Evolutionary conservation across 2,329 filamentous ascomycete genomes (phyloP), one percentile per base, ranked within the genome.

Genomic region (Berkeleyomyces basicola): DNA sequence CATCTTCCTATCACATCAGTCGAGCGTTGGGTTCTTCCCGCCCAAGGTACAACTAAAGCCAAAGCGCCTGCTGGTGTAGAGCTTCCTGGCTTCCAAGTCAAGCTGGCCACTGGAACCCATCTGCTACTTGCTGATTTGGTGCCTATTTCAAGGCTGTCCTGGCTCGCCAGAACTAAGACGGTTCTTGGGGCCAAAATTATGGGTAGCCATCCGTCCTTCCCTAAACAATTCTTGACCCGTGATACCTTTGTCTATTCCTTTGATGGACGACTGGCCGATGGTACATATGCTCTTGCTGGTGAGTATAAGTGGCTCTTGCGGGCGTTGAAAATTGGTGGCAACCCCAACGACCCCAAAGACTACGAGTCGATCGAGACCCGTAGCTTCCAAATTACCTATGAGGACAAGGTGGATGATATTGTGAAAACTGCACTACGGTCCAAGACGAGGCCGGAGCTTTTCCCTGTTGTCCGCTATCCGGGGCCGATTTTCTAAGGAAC

Each of bases 321-420:
- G 63, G 76, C 79, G 2, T 69, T 82, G 66, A 75, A 74, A 64
- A 75, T 82, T 64, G 80, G 78, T 67, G 80, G 80, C 4, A 73
- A 82, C 63, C 69, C 70, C 42, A 69, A 71, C 10, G 71, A 75
- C 62, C 65, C 71, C 1, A 70, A 69, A 3, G 77, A 82, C 58
- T 82, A 78, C 70, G 79, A 82, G 36, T 67, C 71, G 0, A 68
- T 69, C 31, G 72, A 76, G 67, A 74, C 77, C 9, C 68, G 69
- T 0, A 62, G 71, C 0, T 79, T 82, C 64, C 67, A 69, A 16
- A 75, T 82, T 58, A 68, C 68, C 43, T 82, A 81, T 60, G 36
- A 37, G 10, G 7, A 53, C 61, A 42, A 0, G 11, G 7, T 55
- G 33, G 16, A 2, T 11, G 33, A 31, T 7, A 4, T n/a, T 11